These are phyloP conservation scores for Ilyonectria mors-panacis DNA, from an alignment of 2,329 filamentous ascomycete species.

Conservation along the genomic window DNA sequence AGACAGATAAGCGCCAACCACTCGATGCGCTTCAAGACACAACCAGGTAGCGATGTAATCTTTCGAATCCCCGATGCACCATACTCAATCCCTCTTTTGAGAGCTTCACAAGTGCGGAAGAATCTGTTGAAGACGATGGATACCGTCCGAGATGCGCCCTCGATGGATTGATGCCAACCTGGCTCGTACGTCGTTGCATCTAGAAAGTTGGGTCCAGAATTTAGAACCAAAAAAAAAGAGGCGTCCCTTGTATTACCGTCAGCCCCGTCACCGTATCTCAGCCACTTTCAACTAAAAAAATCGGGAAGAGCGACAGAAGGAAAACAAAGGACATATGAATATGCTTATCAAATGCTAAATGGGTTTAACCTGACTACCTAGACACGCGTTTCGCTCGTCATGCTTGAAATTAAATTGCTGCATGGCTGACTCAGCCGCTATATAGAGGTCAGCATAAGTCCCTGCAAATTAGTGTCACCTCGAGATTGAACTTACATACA, in stretches of 20 bases:
- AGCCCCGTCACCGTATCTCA: not conserved
- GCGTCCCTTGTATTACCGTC: not conserved
- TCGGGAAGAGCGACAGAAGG: no score
- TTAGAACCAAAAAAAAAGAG: not conserved
- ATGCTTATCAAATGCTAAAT: no score
- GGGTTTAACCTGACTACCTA: no score
- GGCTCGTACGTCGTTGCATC: not conserved
- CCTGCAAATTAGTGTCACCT: no score
- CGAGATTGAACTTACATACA: no score
- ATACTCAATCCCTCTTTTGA: not conserved
- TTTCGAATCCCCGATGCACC: slow-evolving; percentile 4
- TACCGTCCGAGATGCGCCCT: not conserved
- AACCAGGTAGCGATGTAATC: not conserved
- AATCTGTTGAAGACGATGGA: not conserved
- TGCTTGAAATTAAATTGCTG: no score
- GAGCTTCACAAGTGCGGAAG: not conserved
- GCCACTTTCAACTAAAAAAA: not conserved
- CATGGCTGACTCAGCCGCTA: no score
- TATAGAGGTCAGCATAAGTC: no score
- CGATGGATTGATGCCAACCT: not conserved
- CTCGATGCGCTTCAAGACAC: not conserved
- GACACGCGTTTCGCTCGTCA: no score
- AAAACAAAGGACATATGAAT: no score
- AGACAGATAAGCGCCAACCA: slow-evolving; percentile 9
- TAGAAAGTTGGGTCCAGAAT: not conserved